Base-by-base conservation (phyloP, 345 rosid genomes). In the Physaria fendleri region DNA sequence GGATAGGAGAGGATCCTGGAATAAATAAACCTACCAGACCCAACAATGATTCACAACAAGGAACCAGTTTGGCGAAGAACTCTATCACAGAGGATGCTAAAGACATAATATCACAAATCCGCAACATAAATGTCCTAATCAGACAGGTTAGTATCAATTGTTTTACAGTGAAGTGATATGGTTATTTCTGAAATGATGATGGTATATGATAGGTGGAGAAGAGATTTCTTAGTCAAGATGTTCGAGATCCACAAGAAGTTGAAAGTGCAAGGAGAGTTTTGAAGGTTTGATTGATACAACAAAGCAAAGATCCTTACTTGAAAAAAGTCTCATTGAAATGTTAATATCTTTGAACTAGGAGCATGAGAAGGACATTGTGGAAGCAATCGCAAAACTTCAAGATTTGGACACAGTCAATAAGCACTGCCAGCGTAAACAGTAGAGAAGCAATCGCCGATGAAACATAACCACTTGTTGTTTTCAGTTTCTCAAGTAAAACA, bases 261-360 rank as follows among this genome's bases (percentile, higher is more conserved):
- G 89, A 82, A 72, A 82, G 78, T 69, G 97, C 95, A 14, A 89
- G 78, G 83, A 89, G 74, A 81, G 68, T 78, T 45, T 64, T 89
- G 59, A 82, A 81, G 87, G 96, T 89, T 64, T 40, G 78, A 46
- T 62, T 1, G n/a, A 25, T 20, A 62, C 29, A 71, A 47, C 28
- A 59, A n/a, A 51, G n/a, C 29, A 60, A 39, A 44, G 23, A 24
- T 67, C 56, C 30, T 25, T 6, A 38, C 34, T 40, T n/a, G n/a
- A n/a, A n/a, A 47, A 22, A 33, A 27, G 16, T 12, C 58, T 41
- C 4, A 14, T 8, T 30, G 48, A 14, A 34, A 2, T 38, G 48
- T 37, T n/a, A n/a, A n/a, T n/a, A n/a, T n/a, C n/a, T n/a, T n/a
- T n/a, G n/a, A n/a, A n/a, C n/a, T n/a, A n/a, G n/a, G n/a, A n/a